Conservation (phyloP, 805 yeast genomes). For the Hemisphaericaspora nanyangensis region DNA sequence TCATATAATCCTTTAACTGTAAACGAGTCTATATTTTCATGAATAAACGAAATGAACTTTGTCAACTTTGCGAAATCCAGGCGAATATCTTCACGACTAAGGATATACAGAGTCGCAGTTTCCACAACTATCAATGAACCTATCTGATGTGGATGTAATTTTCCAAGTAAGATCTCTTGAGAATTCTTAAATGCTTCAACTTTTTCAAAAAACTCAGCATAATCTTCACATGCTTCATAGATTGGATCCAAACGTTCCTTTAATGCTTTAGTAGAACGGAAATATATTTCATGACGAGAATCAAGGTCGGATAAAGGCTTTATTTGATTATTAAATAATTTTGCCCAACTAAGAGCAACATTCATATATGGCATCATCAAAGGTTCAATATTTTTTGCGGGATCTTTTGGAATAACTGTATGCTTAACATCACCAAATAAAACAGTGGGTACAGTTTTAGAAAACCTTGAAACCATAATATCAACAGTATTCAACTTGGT, state of each 20-base stretch:
- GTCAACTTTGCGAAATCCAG: not conserved
- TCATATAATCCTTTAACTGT: conserved; percentile 2
- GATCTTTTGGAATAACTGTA: conserved; percentile 17
- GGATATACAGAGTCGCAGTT: conserved; percentile 8
- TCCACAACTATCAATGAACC: conserved; percentile 7
- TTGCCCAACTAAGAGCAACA: conserved; percentile 27
- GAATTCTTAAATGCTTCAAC: conserved; percentile 15
- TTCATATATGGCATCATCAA: conserved; percentile 24
- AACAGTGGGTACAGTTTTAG: conserved; percentile 23
- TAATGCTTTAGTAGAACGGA: not conserved
- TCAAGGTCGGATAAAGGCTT: conserved; percentile 14
- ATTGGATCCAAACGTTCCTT: not conserved
- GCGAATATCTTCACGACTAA: conserved; percentile 1
- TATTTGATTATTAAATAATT: conserved; percentile 20
- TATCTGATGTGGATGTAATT: conserved; percentile 8
- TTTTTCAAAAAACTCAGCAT: conserved; percentile 10
- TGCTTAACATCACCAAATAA: conserved; percentile 24
- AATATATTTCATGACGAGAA: not conserved
- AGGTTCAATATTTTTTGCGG: conserved; percentile 6
- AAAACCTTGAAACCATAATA: conserved; percentile 24
- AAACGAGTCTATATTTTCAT: not conserved
- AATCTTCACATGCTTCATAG: not conserved
- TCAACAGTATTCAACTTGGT: conserved; percentile 27
- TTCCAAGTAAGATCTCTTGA: conserved; percentile 11
- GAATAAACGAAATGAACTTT: not conserved